Percentiles rank a stretch among this genome's conserved stretches.
Conservation (phyloP, 345 rosid species). For the Brassica carinata region DNA sequence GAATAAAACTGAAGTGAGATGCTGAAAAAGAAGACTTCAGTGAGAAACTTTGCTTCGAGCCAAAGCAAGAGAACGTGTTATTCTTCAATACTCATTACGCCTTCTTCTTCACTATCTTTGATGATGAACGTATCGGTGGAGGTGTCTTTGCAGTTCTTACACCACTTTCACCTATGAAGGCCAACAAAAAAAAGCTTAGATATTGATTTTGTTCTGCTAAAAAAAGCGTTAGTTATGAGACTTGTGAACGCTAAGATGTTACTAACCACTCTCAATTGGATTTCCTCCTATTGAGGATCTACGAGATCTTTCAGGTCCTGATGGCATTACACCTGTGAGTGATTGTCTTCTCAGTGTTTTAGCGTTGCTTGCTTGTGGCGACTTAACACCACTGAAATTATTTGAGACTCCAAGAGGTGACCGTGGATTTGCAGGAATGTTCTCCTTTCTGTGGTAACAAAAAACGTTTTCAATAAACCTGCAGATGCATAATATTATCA, state of each 20-base stretch:
- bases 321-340: slow-evolving; percentile 58
- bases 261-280: slow-evolving; percentile 54
- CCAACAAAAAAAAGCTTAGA: neutral
- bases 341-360: slow-evolving; percentile 73
- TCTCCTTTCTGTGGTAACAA: slow-evolving; percentile 30
- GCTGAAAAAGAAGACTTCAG: slow-evolving; percentile 10
- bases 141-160: slow-evolving; percentile 75
- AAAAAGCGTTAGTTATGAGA: neutral
- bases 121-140: slow-evolving; percentile 58
- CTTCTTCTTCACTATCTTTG: slow-evolving; percentile 53
- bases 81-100: slow-evolving; percentile 31
- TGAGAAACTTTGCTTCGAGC: slow-evolving; percentile 49
- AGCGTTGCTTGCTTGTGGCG: slow-evolving; percentile 51
- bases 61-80: slow-evolving; percentile 44
- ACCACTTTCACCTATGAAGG: slow-evolving; percentile 45
- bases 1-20: slow-evolving; percentile 15
- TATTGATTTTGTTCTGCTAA: neutral
- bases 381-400: slow-evolving; percentile 42
- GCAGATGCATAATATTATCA: neutral
- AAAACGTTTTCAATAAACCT: neutral
- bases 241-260: neutral
- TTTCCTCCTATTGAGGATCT: slow-evolving; percentile 86
- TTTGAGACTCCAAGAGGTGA: slow-evolving; percentile 45
- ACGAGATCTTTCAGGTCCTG: slow-evolving; percentile 54
- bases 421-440: slow-evolving; percentile 43